Percentiles rank a stretch among this genome's conserved stretches.
Evolutionary conservation across 306 rosid species (phyloP).

Genomic region (Senna tora): DNA sequence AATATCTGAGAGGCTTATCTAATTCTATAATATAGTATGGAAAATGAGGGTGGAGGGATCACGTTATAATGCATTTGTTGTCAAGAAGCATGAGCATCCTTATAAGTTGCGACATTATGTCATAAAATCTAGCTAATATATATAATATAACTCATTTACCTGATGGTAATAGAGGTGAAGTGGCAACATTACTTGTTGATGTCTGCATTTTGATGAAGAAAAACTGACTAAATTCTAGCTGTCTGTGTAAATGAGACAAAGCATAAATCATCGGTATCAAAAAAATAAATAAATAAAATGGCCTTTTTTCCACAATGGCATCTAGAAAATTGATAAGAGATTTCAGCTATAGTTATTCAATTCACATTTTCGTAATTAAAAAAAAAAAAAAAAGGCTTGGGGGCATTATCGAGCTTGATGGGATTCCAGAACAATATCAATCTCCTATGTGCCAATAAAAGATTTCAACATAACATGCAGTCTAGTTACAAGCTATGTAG

Average conservation of each 20-base stretch:
- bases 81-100: background rate
- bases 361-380: background rate
- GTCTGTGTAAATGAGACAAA: constrained; percentile 5
- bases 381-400: background rate
- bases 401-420: background rate
- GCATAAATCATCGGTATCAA: constrained; percentile 16
- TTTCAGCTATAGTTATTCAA: background rate
- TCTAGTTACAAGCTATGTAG: background rate
- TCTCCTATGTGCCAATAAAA: background rate
- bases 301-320: background rate
- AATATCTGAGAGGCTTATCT: constrained; percentile 19
- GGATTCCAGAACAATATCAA: too few relatives aligned
- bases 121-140: constrained; percentile 11
- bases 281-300: background rate
- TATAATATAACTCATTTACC: constrained; percentile 49
- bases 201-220: constrained; percentile 38
- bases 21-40: background rate
- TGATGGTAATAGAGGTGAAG: constrained; percentile 44
- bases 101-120: background rate
- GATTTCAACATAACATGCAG: background rate
- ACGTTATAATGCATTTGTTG: background rate
- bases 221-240: constrained; percentile 25
- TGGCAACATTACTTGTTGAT: constrained; percentile 43
- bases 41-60: background rate
- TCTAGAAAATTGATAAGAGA: background rate